Base-by-base conservation (phyloP, 2,329 filamentous ascomycete genomes). In the Myotisia sp. region DNA sequence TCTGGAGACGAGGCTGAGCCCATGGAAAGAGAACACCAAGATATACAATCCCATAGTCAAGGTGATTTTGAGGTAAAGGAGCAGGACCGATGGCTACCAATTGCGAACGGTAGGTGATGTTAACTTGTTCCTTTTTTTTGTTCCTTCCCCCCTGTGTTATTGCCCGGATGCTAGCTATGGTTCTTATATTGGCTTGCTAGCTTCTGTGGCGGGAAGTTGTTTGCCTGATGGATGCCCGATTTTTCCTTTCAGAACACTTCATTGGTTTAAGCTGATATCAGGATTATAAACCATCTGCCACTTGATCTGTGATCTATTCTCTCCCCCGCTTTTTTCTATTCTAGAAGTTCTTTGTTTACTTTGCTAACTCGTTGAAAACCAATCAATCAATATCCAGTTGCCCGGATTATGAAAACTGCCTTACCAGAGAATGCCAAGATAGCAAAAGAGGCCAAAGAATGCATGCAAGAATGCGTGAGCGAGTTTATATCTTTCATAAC, bases 401-500 rank as follows among this genome's bases (percentile, higher is more conserved):
- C 90, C 46, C 80, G 90, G 37, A 95, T 98, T 59, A 98, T 98
- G 90, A 98, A 98, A 62, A 80, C 85, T 50, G 90, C 90, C 5
- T 70, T 98, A 31, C 90, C 90, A 33, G 90, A 98, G 46, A 98
- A 98, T 54, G 90, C 90, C 47, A 98, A 98, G 64, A 98, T 98
- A 42, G 86, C 86, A 40, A 98, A 98, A 57, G 90, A 98, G 57
- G 90, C 90, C 37, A 98, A 98, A 60, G 90, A 98, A 58, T 98
- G 90, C 63, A 95, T 98, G 90, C 90, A 98, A 60, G 90, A 98
- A 61, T 98, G 90, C 55, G 90, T 98, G 39, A 94, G 86, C 75
- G 90, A 98, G 64, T 98, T 98, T 61, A 98, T 98, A 66, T 93
- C 84, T 5, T 98, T 98, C 68, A 95, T 98, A 55, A 98, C 90